phyloP scores from a whole-genome alignment of 768 basidiomycete species.

The Pleurotus eryngii region DNA sequence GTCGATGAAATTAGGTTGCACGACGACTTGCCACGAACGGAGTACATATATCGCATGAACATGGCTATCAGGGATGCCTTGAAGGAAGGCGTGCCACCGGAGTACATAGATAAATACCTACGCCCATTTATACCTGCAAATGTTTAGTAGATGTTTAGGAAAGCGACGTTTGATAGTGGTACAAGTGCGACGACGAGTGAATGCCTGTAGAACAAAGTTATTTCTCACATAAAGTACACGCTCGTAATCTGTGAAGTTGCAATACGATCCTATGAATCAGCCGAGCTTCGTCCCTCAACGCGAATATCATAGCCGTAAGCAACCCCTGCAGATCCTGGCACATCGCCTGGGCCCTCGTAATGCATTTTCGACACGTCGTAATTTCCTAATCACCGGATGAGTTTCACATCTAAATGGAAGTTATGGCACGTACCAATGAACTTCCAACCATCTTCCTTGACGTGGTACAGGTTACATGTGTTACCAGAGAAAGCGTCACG shows the following conservation, averaged over 20 bases:
- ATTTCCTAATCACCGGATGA: slow-evolving; percentile 55
- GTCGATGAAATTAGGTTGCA: slow-evolving; percentile 31
- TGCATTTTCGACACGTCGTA: slow-evolving; percentile 90
- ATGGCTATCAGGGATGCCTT: slow-evolving; percentile 40
- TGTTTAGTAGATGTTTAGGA: too few relatives aligned
- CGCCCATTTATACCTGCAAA: slow-evolving; percentile 37
- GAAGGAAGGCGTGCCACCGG: slow-evolving; percentile 33
- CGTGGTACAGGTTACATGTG: slow-evolving; percentile 92
- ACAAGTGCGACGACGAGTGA: too few relatives aligned
- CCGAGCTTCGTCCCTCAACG: slow-evolving; percentile 51
- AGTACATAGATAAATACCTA: slow-evolving; percentile 42
- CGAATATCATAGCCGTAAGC: slow-evolving; percentile 84
- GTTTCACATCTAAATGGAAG: slow-evolving; percentile 7
- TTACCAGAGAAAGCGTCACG: slow-evolving; percentile 97
- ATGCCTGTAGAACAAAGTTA: too few relatives aligned
- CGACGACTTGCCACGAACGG: slow-evolving; percentile 30
- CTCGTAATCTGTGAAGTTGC: too few relatives aligned
- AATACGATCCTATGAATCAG: slow-evolving; percentile 24
- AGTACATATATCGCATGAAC: slow-evolving; percentile 47
- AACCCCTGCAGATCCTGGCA: slow-evolving; percentile 55
- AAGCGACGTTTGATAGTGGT: too few relatives aligned
- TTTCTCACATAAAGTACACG: too few relatives aligned
- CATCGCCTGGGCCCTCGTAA: slow-evolving; percentile 80
- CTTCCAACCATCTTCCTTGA: slow-evolving; percentile 92
- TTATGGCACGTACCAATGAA: slow-evolving; percentile 72